Base-by-base conservation (phyloP, 192 early-diverging fungal species). In the Rhizoclosmatium sp. region DNA sequence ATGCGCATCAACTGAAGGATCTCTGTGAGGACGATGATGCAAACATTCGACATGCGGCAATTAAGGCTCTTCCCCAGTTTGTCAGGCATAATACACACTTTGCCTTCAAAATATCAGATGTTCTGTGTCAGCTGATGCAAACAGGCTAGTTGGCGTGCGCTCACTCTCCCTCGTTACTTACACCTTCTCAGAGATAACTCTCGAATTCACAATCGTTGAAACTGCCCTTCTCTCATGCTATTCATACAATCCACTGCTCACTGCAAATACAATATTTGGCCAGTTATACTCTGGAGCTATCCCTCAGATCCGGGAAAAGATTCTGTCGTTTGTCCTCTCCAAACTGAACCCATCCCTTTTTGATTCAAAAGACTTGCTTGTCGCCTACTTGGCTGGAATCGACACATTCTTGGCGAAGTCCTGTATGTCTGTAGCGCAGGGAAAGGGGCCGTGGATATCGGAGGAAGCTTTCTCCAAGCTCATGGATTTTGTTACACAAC, bases 11-110 rank as follows among this genome's bases (percentile, higher is more conserved):
- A 31, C 31, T 31, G 31, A 7, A 68, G 66, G 66, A 68, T 68
- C 66, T 68, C 41, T 68, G 66, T 42, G 66, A 68, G 66, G 66
- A 68, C 66, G 66, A 68, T 47, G 45, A 68, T 16, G 10, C 10
- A 19, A n/a, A n/a, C 4, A 21, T 47, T 10, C 39, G 66, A 47
- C 42, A 41, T 68, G 66, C 66, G 41, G 66, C 66, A 41, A 68
- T 68, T 68, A 41, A 68, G 21, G 39, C 66, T 14, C 66, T 68
- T 41, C 66, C 66, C 14, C 10, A 4, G 12, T 68, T 68, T 47
- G 66, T 42, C 4, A 42, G 5, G 14, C 42, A 19, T 10, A 12
- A 14, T 14, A 21, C 66, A 9, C 39, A 21, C 12, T 47, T 68
- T 47, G 45, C 66, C 39, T 47, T 42, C 41, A 68, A 68, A 21